These are phyloP conservation scores for Neonectria magnoliae DNA, from an alignment of 2,329 filamentous ascomycete species.

Conservation along the genomic window DNA sequence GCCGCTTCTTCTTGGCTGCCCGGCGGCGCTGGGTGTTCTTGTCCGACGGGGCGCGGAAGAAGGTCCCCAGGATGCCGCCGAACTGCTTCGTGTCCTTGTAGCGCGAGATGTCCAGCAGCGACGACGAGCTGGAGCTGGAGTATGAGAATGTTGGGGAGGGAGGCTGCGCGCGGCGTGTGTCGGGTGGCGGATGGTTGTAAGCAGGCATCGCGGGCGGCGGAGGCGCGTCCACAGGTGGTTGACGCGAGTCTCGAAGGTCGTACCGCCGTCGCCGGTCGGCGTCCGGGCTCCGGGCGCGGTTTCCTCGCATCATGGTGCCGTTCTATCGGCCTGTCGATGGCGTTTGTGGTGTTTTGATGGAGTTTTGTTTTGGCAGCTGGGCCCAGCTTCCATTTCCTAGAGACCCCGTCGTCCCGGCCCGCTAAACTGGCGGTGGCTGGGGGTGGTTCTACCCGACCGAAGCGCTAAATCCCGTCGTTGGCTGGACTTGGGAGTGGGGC, in stretches of 20 bases:
- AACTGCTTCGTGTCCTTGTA: conserved; percentile 57
- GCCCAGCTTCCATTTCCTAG: conserved; percentile 27
- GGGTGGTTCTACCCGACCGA: conserved; percentile 31
- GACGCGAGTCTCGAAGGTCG: conserved; percentile 48
- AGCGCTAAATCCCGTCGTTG: conserved; percentile 35
- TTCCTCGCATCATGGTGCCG: conserved; percentile 63
- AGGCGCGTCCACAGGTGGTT: conserved; percentile 38
- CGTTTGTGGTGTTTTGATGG: conserved; percentile 38
- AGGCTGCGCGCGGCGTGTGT: conserved; percentile 42
- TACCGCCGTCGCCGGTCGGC: conserved; percentile 61
- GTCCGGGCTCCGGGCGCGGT: conserved; percentile 66
- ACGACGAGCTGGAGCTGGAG: conserved; percentile 64
- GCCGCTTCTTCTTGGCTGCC: conserved; percentile 57
- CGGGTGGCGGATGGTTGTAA: conserved; percentile 33
- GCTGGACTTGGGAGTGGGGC: conserved; percentile 30
- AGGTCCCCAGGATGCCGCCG: conserved; percentile 68
- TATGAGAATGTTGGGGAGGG: conserved; percentile 53
- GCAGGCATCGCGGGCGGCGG: conserved; percentile 30
- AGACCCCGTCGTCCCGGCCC: conserved; percentile 38
- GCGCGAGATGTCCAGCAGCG: conserved; percentile 73
- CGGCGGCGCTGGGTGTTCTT: conserved; percentile 54
- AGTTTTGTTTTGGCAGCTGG: conserved; percentile 45
- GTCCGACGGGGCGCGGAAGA: conserved; percentile 71
- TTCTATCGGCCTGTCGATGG: conserved; percentile 38
- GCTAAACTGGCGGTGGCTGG: conserved; percentile 46